Base-by-base conservation (phyloP, 1,284 basidiomycete species). In the Fomitopsis palustris region DNA sequence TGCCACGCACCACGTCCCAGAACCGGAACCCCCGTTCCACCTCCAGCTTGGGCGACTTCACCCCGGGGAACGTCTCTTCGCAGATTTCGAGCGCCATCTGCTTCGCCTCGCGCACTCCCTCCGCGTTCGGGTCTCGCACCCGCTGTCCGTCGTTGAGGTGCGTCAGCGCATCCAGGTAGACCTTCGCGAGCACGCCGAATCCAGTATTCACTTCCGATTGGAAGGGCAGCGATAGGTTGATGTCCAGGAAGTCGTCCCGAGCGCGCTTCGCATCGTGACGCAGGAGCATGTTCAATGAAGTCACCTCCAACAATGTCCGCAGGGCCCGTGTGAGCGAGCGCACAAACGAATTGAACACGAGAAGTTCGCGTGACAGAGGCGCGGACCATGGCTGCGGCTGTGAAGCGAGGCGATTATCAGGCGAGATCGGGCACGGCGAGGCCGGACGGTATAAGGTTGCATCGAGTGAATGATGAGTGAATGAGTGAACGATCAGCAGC, bases 331-430 rank as follows among this genome's bases (percentile, higher is more conserved):
- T 90, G 61, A 98, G 82, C 38, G 93, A 89, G 60, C 93, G 88
- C 66, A 96, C 87, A 73, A 99, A 99, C 51, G 95, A 95, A 79
- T 98, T 99, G 85, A 99, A 99, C 55, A 97, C 95, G 54, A 99
- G 81, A 63, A 99, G 78, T 75, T 99, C 97, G 57, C 96, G 88
- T 65, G 95, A 98, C 57, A 99, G 78, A 47, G 96, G 96, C 27
- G 96, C 96, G 31, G 89, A 90, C 95, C 95, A 98, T 67, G 91
- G 85, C 72, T 90, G 87, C 25, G 87, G 64, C 92, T 93, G 35
- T 37, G 64, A 60, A 27, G 31, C n/a, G 33, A 60, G 54, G 60
- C 62, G 56, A 59, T 55, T 45, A 65, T 65, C 64, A 60, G 35
- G 56, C 43, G 37, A 49, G 49, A 62, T 62, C 61, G 58, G 55